A percentile compares a stretch with the other conserved stretches of the same genome.
Evolutionary conservation across 1,284 basidiomycete genomes (phyloP).

Genomic region (Puccinia coronata): DNA sequence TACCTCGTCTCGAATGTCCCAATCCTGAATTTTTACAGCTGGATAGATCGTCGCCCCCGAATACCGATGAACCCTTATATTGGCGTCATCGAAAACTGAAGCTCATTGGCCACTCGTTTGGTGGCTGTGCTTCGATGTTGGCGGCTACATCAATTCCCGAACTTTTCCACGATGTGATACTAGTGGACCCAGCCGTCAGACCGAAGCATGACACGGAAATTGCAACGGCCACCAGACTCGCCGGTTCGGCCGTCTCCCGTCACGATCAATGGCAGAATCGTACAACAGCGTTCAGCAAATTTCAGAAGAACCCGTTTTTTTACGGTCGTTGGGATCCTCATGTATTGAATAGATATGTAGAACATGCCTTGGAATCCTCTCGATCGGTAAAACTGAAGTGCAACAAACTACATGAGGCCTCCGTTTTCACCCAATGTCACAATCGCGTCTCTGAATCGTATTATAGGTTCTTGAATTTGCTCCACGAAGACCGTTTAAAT

Average conservation of each 20-base stretch:
- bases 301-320: constrained; percentile 66
- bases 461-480: constrained; percentile 44
- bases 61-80: constrained; percentile 63
- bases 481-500: constrained; percentile 7
- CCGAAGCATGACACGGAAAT: constrained; percentile 56
- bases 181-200: constrained; percentile 76
- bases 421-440: constrained; percentile 53
- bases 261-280: constrained; percentile 69
- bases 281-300: constrained; percentile 66
- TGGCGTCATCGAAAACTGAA: background rate
- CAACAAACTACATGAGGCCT: constrained; percentile 55
- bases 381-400: constrained; percentile 53
- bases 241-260: constrained; percentile 58
- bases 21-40: constrained; percentile 64
- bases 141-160: constrained; percentile 68
- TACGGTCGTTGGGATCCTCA: constrained; percentile 73
- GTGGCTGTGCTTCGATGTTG: constrained; percentile 59
- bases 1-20: constrained; percentile 58
- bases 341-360: constrained; percentile 70
- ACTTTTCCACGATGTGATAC: constrained; percentile 71
- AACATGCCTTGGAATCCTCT: constrained; percentile 64
- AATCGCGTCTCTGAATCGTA: constrained; percentile 51
- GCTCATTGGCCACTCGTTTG: constrained; percentile 26
- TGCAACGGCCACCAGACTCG: constrained; percentile 4
- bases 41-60: constrained; percentile 81